phyloP scores from a whole-genome alignment of 805 yeast genomes.

The Starmerella ratchasimensis region DNA sequence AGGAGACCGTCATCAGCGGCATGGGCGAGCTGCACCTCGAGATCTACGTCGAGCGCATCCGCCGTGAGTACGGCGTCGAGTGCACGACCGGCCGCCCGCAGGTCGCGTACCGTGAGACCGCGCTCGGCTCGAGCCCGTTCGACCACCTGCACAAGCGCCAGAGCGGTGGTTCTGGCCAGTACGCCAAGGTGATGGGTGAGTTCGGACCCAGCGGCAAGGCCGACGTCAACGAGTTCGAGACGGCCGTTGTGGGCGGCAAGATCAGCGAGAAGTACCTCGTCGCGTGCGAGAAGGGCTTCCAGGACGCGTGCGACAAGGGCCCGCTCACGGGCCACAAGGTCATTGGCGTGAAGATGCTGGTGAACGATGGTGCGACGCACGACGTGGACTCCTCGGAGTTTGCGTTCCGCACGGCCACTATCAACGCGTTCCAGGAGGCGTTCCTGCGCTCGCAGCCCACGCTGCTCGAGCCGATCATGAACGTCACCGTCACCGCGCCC shows the following conservation, averaged over 20 bases:
- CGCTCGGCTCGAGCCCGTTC: constrained; percentile 55
- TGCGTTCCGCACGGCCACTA: constrained; percentile 87
- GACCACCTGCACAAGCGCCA: constrained; percentile 96
- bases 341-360: constrained; percentile 80
- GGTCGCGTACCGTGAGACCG: constrained; percentile 94
- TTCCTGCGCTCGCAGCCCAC: constrained; percentile 75
- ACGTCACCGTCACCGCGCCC: constrained; percentile 85
- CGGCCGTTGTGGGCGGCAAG: constrained; percentile 91
- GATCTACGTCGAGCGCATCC: constrained; percentile 95
- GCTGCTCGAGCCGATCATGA: constrained; percentile 92
- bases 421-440: constrained; percentile 83
- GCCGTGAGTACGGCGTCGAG: constrained; percentile 90
- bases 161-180: constrained; percentile 99
- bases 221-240: constrained; percentile 51
- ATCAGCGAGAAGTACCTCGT: constrained; percentile 86
- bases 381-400: constrained; percentile 93
- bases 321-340: constrained; percentile 93
- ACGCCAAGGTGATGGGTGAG: constrained; percentile 86
- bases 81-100: constrained; percentile 95
- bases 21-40: constrained; percentile 98
- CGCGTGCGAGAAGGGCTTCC: constrained; percentile 93
- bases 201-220: constrained; percentile 41
- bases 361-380: constrained; percentile 95
- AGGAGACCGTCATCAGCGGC: constrained; percentile 89
- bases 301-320: constrained; percentile 88